Evolutionary conservation across 1,284 basidiomycete species (phyloP).

Genomic region (Marasmius tenuissimus): DNA sequence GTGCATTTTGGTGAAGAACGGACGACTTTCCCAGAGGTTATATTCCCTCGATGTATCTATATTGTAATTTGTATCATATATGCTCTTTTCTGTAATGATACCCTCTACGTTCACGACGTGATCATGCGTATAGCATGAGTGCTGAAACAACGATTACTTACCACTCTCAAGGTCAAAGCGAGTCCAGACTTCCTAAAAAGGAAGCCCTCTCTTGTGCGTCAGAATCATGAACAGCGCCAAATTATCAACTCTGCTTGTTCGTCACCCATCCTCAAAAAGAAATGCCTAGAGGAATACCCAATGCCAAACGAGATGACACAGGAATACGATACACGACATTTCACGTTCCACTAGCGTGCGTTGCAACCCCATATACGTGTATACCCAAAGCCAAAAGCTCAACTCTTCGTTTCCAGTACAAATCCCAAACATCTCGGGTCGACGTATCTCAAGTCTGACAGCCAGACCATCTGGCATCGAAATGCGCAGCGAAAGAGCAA

Average conservation of each 20-base stretch:
- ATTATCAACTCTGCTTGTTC: not conserved
- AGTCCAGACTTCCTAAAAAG: not conserved
- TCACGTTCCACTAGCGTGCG: slow-evolving; percentile 72
- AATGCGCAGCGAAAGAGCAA: slow-evolving; percentile 56
- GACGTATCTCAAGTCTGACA: slow-evolving; percentile 70
- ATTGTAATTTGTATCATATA: not conserved
- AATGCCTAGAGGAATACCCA: slow-evolving; percentile 81
- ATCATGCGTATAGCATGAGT: too few species aligned
- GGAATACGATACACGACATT: slow-evolving; percentile 80
- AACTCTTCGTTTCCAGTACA: slow-evolving; percentile 37
- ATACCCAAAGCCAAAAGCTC: slow-evolving; percentile 15
- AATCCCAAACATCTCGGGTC: slow-evolving; percentile 79
- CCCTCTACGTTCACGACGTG: not conserved
- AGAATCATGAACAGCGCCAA: not conserved
- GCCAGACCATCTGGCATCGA: slow-evolving; percentile 70
- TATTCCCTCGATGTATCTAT: not conserved
- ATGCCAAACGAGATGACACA: slow-evolving; percentile 74
- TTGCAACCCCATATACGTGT: slow-evolving; percentile 18
- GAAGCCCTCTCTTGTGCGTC: not conserved
- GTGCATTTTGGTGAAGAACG: slow-evolving; percentile 52
- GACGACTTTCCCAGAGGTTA: not conserved
- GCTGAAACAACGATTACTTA: too few species aligned
- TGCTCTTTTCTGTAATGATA: not conserved
- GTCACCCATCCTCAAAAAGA: not conserved
- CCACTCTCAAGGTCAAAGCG: too few species aligned